These are phyloP conservation scores for Calcarisporium arbuscula DNA, from an alignment of 2,329 filamentous ascomycete species.

Conservation along the genomic window DNA sequence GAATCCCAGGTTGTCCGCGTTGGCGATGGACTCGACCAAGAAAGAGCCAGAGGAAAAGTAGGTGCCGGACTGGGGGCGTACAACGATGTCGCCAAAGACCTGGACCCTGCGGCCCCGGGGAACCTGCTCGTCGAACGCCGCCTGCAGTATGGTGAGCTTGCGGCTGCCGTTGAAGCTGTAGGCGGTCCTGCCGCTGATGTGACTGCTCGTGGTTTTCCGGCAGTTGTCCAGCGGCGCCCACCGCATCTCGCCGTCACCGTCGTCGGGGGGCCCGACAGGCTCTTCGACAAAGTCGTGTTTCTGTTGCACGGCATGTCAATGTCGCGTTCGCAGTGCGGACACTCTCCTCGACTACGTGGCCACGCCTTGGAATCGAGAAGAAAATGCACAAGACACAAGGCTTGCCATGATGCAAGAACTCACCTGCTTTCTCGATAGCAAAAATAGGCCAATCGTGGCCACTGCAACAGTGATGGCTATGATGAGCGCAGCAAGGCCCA, in stretches of 20 bases:
- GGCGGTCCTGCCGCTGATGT: not conserved
- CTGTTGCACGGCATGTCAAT: not conserved
- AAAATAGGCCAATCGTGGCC: too few relatives aligned
- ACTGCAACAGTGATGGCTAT: not conserved
- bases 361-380: not conserved
- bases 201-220: not conserved
- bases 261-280: not conserved
- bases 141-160: not conserved
- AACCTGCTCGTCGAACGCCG: not conserved
- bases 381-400: not conserved
- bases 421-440: too few relatives aligned
- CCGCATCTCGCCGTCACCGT: not conserved
- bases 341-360: too few relatives aligned
- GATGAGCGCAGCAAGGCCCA: not conserved
- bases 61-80: not conserved
- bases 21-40: not conserved
- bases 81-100: not conserved
- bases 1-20: not conserved
- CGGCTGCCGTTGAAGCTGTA: not conserved
- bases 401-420: too few relatives aligned
- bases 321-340: too few relatives aligned
- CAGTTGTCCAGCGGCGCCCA: not conserved
- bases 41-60: not conserved
- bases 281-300: slow-evolving; percentile 1
- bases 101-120: not conserved